Evolutionary conservation across 352 stramenopile genomes (phyloP).

Genomic region (Globisporangium lucens): DNA sequence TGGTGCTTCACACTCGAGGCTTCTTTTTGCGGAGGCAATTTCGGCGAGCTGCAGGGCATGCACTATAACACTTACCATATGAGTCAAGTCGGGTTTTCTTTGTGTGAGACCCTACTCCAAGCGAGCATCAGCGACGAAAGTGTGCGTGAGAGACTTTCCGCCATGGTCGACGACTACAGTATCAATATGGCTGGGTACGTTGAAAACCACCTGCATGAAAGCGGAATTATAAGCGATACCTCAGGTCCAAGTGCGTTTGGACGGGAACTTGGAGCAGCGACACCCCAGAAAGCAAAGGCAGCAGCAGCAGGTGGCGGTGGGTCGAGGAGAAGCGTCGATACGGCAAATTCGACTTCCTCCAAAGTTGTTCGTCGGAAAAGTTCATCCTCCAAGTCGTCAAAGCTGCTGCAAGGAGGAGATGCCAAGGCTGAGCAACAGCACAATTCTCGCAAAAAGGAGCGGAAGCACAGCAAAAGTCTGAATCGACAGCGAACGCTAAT

Average conservation of each 20-base stretch:
- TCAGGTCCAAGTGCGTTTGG: neutral
- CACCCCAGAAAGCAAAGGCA: constrained; percentile 9
- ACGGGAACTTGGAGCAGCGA: constrained; percentile 5
- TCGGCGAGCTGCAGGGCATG: constrained; percentile 49
- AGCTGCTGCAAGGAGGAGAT: neutral
- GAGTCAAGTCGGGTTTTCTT: constrained; percentile 35
- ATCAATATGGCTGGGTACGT: constrained; percentile 31
- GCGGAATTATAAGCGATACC: constrained; percentile 20
- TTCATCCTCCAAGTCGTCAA: constrained; percentile 10
- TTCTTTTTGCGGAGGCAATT: constrained; percentile 83
- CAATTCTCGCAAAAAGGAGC: neutral
- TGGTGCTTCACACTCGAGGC: constrained; percentile 87
- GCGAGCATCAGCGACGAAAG: constrained; percentile 35
- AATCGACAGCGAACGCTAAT: neutral
- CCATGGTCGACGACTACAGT: constrained; percentile 30
- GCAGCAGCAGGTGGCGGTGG: neutral
- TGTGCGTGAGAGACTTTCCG: constrained; percentile 30
- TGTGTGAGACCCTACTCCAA: constrained; percentile 51
- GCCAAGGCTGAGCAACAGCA: neutral
- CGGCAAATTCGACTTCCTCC: neutral
- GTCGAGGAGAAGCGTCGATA: neutral
- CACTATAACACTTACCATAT: constrained; percentile 74
- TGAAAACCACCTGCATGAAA: constrained; percentile 39
- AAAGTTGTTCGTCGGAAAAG: constrained; percentile 5
- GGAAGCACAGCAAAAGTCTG: constrained; percentile 2